phyloP scores from a whole-genome alignment of 208 protist genomes.

The Herpetomonas samuelpessoai region DNA sequence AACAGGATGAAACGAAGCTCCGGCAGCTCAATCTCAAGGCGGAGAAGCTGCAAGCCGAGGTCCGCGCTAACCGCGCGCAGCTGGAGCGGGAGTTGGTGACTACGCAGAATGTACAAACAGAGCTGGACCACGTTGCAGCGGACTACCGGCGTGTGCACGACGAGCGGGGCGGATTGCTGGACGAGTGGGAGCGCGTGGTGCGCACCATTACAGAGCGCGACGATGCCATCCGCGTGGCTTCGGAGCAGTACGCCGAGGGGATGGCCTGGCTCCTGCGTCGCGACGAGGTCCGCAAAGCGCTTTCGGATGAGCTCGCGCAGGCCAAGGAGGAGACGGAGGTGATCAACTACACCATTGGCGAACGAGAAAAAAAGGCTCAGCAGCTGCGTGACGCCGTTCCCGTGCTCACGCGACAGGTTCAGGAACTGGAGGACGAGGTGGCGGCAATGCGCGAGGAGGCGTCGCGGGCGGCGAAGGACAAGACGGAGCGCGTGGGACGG shows the following conservation, averaged over 20 bases:
- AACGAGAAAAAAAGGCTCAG: conserved; percentile 49
- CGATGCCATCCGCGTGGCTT: conserved; percentile 70
- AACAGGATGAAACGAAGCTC: conserved; percentile 85
- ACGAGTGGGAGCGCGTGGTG: conserved; percentile 91
- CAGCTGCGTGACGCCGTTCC: conserved; percentile 39
- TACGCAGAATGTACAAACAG: conserved; percentile 84
- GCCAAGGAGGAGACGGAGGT: conserved; percentile 45
- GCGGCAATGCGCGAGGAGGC: conserved; percentile 62
- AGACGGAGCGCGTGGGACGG: conserved; percentile 22
- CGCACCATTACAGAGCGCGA: conserved; percentile 85
- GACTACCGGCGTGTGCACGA: conserved; percentile 90
- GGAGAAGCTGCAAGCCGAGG: conserved; percentile 65
- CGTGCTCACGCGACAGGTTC: conserved; percentile 42
- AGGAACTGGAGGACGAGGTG: conserved; percentile 77
- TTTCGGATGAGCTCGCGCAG: conserved; percentile 23
- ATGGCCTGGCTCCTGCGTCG: conserved; percentile 67
- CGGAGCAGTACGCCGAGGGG: conserved; percentile 75
- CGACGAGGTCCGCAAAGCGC: conserved; percentile 33
- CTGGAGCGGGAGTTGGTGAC: conserved; percentile 81
- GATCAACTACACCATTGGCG: conserved; percentile 49
- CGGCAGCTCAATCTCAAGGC: conserved; percentile 80
- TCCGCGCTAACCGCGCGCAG: conserved; percentile 45
- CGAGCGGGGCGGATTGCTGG: conserved; percentile 82
- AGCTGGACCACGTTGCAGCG: conserved; percentile 90
- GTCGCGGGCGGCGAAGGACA: conserved; percentile 46